phyloP scores from a whole-genome alignment of 1,284 basidiomycete genomes.

The Malassezia psittaci region DNA sequence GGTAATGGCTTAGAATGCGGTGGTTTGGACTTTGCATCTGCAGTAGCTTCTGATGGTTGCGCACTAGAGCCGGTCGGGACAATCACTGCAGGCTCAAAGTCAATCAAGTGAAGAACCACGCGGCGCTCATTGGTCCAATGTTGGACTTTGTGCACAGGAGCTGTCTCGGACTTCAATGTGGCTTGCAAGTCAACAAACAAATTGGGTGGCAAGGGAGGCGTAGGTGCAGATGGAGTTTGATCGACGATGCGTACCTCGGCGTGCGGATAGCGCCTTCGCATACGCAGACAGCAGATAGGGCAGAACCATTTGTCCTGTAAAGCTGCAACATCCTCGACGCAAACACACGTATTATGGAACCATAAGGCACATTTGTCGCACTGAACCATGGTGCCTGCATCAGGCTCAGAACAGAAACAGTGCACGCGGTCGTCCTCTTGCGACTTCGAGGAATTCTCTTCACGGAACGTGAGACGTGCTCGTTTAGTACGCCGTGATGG shows the following conservation, averaged over 20 bases:
- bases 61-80: slow-evolving; percentile 19
- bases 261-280: slow-evolving; percentile 37
- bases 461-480: slow-evolving; percentile 43
- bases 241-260: slow-evolving; percentile 43
- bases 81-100: slow-evolving; percentile 38
- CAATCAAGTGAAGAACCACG: slow-evolving; percentile 37
- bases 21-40: slow-evolving; percentile 8
- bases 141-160: slow-evolving; percentile 37
- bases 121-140: slow-evolving; percentile 32
- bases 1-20: not conserved
- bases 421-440: slow-evolving; percentile 28
- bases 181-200: slow-evolving; percentile 42
- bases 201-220: slow-evolving; percentile 22
- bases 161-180: slow-evolving; percentile 34
- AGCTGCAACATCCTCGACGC: slow-evolving; percentile 28
- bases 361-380: slow-evolving; percentile 46
- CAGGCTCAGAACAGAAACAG: slow-evolving; percentile 40
- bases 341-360: slow-evolving; percentile 44
- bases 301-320: slow-evolving; percentile 40
- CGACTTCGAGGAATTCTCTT: slow-evolving; percentile 31
- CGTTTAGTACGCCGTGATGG: slow-evolving; percentile 32
- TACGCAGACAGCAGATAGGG: slow-evolving; percentile 46
- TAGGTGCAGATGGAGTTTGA: slow-evolving; percentile 15
- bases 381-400: slow-evolving; percentile 41
- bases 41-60: not conserved